Evolutionary conservation across 1,284 basidiomycete genomes (phyloP), one percentile per base, ranked within the genome.

Genomic region (Meira miltonrushii): DNA sequence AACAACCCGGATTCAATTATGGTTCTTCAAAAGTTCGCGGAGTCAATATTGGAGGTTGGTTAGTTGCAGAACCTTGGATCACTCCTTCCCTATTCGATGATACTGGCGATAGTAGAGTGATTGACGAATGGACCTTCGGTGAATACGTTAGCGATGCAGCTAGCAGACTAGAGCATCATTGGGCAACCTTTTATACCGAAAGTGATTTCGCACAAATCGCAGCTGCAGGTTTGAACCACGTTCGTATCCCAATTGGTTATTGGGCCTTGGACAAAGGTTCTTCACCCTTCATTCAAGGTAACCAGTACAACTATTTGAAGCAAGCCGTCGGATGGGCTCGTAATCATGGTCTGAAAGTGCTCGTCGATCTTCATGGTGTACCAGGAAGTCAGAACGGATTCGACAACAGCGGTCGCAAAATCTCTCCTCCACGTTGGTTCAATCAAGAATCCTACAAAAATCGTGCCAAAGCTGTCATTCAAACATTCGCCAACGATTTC

Each of bases 81-180:
- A 67, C 73, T 11, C 74, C 74, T 3, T 57, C 55, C 17, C 33
- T 77, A n/a, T 96, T 92, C 54, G 60, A 60, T 37, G 43, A 61
- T 33, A 65, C 68, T 21, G 66, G 66, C 43, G 73, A 75, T 53
- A n/a, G 62, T 19, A 58, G 68, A 12, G 71, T 77, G 33, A 62
- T 92, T 58, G 90, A 93, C 77, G 90, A 95, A 79, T 95, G 84
- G 82, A 94, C 92, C 0, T 92, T 89, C 67, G 83, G 86, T 46
- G 82, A 85, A 69, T 83, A 82, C 62, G 86, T 88, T 66, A 77
- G 83, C 68, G 71, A 81, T 56, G 71, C 73, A 12, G 66, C 50
- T 2, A 10, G 25, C n/a, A 64, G 66, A 48, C 44, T 71, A 41
- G 65, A 68, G 49, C 60, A 58, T 13, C 90, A 92, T 74, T 91